Conservation (phyloP, 1,284 basidiomycete genomes). For the Ceratobasidium sp. region DNA sequence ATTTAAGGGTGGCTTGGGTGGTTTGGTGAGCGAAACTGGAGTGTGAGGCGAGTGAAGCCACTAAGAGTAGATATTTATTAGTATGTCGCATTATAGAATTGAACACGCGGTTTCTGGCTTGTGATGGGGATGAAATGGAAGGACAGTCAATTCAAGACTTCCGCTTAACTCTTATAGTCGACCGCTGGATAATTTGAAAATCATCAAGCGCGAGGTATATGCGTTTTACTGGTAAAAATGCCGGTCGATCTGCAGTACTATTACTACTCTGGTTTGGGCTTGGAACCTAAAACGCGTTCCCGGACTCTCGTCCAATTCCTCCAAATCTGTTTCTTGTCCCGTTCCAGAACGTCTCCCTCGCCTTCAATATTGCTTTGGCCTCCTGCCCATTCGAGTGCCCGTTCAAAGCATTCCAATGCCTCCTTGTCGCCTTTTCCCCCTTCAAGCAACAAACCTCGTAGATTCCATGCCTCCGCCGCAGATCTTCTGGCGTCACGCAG, state of each 20-base stretch:
- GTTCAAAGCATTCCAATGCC: slow-evolving; percentile 63
- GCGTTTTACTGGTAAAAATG: background rate
- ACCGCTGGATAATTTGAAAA: background rate
- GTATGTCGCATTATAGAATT: too few relatives aligned
- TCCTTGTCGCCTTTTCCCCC: slow-evolving; percentile 49
- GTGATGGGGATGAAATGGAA: too few relatives aligned
- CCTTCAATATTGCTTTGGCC: slow-evolving; percentile 41
- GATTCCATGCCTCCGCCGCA: slow-evolving; percentile 71
- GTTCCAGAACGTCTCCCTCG: slow-evolving; percentile 38
- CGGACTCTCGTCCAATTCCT: slow-evolving; percentile 28
- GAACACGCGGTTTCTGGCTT: too few relatives aligned
- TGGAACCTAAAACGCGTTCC: background rate
- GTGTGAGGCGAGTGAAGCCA: background rate
- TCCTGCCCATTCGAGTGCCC: slow-evolving; percentile 69
- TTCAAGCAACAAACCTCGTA: slow-evolving; percentile 60
- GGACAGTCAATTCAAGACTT: background rate
- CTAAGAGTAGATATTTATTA: too few relatives aligned
- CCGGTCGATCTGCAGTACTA: background rate
- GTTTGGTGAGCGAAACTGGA: background rate
- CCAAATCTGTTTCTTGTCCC: slow-evolving; percentile 26
- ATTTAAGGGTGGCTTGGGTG: slow-evolving; percentile 2
- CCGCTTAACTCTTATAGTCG: background rate
- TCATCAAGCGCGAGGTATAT: background rate
- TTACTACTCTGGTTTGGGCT: background rate
- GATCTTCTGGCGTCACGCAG: slow-evolving; percentile 72